Evolutionary conservation across 208 protist species (phyloP).

Genomic region (Acanthamoeba castellanii): DNA sequence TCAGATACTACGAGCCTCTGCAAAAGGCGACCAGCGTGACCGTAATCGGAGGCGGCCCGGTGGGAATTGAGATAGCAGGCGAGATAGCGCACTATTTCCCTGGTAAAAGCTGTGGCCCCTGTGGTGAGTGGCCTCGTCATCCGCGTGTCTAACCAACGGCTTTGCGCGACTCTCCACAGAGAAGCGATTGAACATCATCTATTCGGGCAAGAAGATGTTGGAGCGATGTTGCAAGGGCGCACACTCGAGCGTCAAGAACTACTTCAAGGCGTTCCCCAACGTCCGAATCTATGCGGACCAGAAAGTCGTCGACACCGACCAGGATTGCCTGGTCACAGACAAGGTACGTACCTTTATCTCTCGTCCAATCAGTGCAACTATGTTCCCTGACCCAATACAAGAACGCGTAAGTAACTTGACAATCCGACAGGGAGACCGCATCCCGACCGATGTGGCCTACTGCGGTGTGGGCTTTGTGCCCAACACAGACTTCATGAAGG

Average conservation of each 20-base stretch:
- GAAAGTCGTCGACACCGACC: background rate
- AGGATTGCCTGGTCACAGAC: slow-evolving; percentile 22
- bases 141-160: no score
- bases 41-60: slow-evolving; percentile 74
- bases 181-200: slow-evolving; percentile 37
- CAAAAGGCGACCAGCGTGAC: background rate
- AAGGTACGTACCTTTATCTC: background rate
- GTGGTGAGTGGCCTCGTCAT: background rate
- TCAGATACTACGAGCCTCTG: background rate
- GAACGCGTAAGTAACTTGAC: no score
- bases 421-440: background rate
- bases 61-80: slow-evolving; percentile 82
- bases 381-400: no score
- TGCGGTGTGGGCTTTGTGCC: slow-evolving; percentile 45
- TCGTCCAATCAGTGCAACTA: no score
- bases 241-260: background rate
- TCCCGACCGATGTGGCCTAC: background rate
- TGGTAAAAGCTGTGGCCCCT: background rate
- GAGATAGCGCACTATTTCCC: slow-evolving; percentile 79
- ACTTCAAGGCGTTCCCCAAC: slow-evolving; percentile 21
- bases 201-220: slow-evolving; percentile 20
- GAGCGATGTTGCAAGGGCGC: slow-evolving; percentile 56
- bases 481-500: slow-evolving; percentile 41
- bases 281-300: slow-evolving; percentile 13
- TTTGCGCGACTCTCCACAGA: background rate